A percentile compares a stretch with the other conserved stretches of the same genome.
Conservation (phyloP, 1,284 basidiomycete species). For the Ceratobasidium sp. region DNA sequence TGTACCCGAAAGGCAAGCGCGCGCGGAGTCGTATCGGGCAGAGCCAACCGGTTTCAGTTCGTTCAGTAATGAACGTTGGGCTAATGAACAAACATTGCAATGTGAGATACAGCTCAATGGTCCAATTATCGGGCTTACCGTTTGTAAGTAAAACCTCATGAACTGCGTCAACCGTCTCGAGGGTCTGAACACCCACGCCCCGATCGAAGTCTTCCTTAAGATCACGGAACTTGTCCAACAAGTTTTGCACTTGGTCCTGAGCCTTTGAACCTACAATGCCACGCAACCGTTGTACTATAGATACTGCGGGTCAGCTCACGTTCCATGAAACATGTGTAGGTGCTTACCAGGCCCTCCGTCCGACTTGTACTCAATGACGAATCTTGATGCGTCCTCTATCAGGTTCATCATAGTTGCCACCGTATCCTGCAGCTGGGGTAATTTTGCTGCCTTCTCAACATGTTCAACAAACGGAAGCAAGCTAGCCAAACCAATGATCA, state of each 20-base stretch:
- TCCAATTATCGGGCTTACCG: no score
- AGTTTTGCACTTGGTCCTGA: neutral
- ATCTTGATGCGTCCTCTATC: constrained; percentile 8
- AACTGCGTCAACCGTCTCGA: no score
- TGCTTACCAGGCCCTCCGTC: neutral
- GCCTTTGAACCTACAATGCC: neutral
- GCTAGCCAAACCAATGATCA: neutral
- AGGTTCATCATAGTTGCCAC: neutral
- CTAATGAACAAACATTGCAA: no score
- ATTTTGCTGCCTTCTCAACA: neutral
- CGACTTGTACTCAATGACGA: neutral
- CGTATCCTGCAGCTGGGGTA: neutral
- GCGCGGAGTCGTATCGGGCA: neutral
- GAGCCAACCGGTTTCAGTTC: no score
- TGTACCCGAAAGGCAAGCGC: neutral
- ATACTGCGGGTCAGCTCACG: neutral
- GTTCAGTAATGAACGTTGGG: no score
- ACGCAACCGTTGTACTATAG: neutral
- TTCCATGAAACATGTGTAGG: no score
- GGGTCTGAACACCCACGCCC: neutral
- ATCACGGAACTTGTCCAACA: neutral
- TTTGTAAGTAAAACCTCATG: no score
- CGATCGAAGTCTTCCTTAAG: neutral
- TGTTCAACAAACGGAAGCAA: neutral
- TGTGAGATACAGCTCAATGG: no score